phyloP scores from a whole-genome alignment of 495 filamentous ascomycete genomes.

The Daldinia caldariorum region DNA sequence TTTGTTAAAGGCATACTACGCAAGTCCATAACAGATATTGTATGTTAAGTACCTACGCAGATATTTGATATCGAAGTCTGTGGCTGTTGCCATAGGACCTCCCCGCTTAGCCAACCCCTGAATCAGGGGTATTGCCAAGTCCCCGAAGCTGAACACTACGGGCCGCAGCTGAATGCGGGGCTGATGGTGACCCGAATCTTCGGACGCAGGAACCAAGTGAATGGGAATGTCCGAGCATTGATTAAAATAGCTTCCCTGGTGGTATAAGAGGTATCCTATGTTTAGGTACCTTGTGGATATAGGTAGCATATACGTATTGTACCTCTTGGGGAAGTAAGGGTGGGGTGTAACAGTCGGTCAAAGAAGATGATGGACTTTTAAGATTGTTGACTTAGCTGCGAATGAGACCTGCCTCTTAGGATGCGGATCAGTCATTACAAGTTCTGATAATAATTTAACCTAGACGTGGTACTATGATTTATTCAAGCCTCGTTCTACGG shows the following conservation, averaged over 20 bases:
- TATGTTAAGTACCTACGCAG: neutral
- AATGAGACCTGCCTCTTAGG: neutral
- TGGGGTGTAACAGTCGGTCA: constrained; percentile 1
- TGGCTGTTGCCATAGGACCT: neutral
- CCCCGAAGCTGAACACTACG: neutral
- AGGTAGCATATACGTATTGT: too few relatives aligned
- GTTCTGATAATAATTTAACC: neutral
- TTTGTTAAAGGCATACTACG: neutral
- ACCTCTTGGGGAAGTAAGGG: neutral
- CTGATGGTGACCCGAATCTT: neutral
- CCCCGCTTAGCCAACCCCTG: neutral
- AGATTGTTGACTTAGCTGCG: neutral
- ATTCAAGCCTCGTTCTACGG: too few relatives aligned
- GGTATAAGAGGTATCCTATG: too few relatives aligned
- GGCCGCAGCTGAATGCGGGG: neutral
- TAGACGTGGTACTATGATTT: neutral
- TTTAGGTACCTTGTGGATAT: too few relatives aligned
- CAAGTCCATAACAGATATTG: neutral
- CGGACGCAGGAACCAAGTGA: neutral
- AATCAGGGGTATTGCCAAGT: neutral
- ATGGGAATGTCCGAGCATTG: neutral
- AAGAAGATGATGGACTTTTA: neutral
- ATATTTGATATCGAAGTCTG: neutral
- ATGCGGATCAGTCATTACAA: neutral
- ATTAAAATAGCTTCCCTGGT: neutral